Percentiles rank a stretch among this genome's conserved stretches.
These are phyloP conservation scores for Pyrus pyrifolia DNA, from an alignment of 306 rosid genomes.

Conservation along the genomic window DNA sequence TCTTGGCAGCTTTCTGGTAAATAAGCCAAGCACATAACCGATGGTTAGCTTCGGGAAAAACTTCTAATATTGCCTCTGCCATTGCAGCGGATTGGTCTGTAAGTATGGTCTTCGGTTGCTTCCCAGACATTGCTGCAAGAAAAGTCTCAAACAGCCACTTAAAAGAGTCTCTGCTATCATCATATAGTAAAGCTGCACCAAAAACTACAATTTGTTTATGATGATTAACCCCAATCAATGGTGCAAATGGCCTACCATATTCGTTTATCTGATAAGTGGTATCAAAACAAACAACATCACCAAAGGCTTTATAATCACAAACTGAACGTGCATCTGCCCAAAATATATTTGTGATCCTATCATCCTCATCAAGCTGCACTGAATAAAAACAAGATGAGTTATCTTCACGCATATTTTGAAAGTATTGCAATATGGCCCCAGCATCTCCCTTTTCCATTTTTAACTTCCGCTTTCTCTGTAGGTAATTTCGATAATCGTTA, in stretches of 20 bases:
- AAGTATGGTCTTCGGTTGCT: conserved; percentile 3
- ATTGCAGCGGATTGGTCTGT: neutral
- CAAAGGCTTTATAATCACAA: neutral
- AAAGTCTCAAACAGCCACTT: conserved; percentile 11
- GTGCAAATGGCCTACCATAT: conserved; percentile 6
- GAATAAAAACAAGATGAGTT: neutral
- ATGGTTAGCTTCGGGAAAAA: neutral
- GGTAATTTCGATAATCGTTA: neutral
- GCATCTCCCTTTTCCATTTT: conserved; percentile 2
- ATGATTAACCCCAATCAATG: conserved; percentile 5
- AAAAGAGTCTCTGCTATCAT: neutral
- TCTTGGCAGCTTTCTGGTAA: conserved; percentile 2
- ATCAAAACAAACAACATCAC: conserved; percentile 12
- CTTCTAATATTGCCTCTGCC: neutral
- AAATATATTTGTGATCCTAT: neutral
- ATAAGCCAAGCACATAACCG: neutral
- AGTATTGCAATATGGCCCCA: neutral
- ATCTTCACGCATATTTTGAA: neutral
- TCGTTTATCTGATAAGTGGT: neutral
- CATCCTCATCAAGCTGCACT: neutral
- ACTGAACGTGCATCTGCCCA: neutral
- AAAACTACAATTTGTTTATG: neutral
- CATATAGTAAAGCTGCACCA: conserved; percentile 6
- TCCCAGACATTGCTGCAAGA: neutral
- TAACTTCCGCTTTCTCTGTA: neutral